Conservation (phyloP, 2,329 filamentous ascomycete genomes). For the Monosporascus sp. region DNA sequence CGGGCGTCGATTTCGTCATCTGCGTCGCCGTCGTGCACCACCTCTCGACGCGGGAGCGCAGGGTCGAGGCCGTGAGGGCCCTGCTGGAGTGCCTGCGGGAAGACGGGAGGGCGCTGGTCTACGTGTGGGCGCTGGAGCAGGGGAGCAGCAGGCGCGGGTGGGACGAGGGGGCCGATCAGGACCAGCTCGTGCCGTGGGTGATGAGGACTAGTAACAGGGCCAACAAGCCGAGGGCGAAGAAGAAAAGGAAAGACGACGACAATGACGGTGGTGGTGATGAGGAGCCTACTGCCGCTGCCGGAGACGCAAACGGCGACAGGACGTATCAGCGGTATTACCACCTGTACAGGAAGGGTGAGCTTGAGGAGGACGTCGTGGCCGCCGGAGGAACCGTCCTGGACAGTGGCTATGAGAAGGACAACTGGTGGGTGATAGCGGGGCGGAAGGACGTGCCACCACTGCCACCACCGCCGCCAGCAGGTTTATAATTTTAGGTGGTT, state of each 20-base stretch:
- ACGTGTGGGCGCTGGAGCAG: constrained; percentile 96
- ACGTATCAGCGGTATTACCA: constrained; percentile 93
- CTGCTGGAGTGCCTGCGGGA: constrained; percentile 62
- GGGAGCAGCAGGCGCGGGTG: constrained; percentile 79
- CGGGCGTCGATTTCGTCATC: constrained; percentile 72
- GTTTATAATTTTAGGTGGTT: not conserved
- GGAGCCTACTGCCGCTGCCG: not conserved
- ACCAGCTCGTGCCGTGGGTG: constrained; percentile 95
- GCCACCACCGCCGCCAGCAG: constrained; percentile 3
- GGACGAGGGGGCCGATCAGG: constrained; percentile 78
- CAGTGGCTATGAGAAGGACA: constrained; percentile 91
- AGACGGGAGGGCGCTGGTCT: constrained; percentile 67
- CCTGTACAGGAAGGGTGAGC: constrained; percentile 78
- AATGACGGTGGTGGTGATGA: not conserved
- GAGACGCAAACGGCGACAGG: constrained; percentile 26
- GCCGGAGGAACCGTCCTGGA: constrained; percentile 74
- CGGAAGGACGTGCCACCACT: constrained; percentile 10
- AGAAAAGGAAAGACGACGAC: constrained; percentile 5
- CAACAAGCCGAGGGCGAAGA: constrained; percentile 17
- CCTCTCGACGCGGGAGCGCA: constrained; percentile 69
- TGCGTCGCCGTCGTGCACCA: constrained; percentile 95
- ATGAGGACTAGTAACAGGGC: constrained; percentile 38
- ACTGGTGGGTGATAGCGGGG: constrained; percentile 85
- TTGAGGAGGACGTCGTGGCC: constrained; percentile 70
- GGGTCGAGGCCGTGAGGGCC: constrained; percentile 65